Evolutionary conservation across 805 yeast species (phyloP), one percentile per base, ranked within the genome.

Genomic region (Lipomyces orientalis): DNA sequence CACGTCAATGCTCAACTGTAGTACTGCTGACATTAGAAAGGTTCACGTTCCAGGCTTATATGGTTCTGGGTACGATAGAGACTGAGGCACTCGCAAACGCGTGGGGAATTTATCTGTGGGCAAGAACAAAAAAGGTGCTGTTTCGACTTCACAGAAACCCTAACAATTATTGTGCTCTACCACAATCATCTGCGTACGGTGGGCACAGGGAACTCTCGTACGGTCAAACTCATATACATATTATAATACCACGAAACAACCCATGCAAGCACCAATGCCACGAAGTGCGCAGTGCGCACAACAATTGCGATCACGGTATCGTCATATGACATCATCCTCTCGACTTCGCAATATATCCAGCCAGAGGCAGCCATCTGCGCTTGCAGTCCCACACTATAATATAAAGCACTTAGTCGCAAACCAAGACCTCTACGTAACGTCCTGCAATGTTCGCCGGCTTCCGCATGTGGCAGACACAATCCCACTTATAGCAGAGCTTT

Each of bases 381-480:
- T 66, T 6, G 62, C 57, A 1, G 52, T 31, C n/a, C 70, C 70
- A 12, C 64, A 58, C 29, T 65, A 62, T 54, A 65, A 68, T 34
- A 49, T 68, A 12, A 52, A 39, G 54, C 67, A 64, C 22, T 25
- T 68, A 2, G 64, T 52, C n/a, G 60, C 59, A 22, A 57, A 68
- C 35, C 49, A 57, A 6, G 63, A 68, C 9, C 62, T 37, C 7
- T 68, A 68, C 34, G 39, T 68, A 29, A 56, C 14, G 8, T 68
- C 71, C 14, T 62, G 69, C 52, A 60, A 22, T 16, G 52, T 54
- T 5, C 66, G 71, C 9, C 64, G 71, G 19, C 65, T 68, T 4
- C 57, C 60, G 10, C 37, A 56, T 14, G 69, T 60, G 10, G 71
- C 71, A 16, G 33, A 54, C 31, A 55, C 66, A 10, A 61, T 68